Conservation (phyloP, 345 rosid species). For the rapeseed (Brassica napus) region Da-Ae NC_063452.1:64673001-64673500, state of each 20-base stretch:
- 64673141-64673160: neutral
- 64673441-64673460: constrained; percentile 33
- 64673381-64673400: constrained; percentile 55
- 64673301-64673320: constrained; percentile 81
- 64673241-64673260: constrained; percentile 81
- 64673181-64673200: constrained; percentile 6
- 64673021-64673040: constrained; percentile 74
- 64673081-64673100: neutral
- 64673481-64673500: constrained; percentile 45
- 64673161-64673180: neutral
- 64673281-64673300: constrained; percentile 84
- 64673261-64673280: constrained; percentile 97
- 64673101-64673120: constrained; percentile 5
- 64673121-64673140: constrained; percentile 12
- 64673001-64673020: constrained; percentile 87
- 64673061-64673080: neutral
- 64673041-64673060: constrained; percentile 48
- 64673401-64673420: constrained; percentile 38
- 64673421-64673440: constrained; percentile 40
- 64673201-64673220: constrained; percentile 28
- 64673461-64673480: constrained; percentile 27
- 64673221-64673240: constrained; percentile 81
- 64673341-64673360: constrained; percentile 52
- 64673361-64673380: constrained; percentile 52
- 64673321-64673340: constrained; percentile 56